phyloP scores from a whole-genome alignment of 371 early-diverging fungal species.

The Mortierella sp. region DNA sequence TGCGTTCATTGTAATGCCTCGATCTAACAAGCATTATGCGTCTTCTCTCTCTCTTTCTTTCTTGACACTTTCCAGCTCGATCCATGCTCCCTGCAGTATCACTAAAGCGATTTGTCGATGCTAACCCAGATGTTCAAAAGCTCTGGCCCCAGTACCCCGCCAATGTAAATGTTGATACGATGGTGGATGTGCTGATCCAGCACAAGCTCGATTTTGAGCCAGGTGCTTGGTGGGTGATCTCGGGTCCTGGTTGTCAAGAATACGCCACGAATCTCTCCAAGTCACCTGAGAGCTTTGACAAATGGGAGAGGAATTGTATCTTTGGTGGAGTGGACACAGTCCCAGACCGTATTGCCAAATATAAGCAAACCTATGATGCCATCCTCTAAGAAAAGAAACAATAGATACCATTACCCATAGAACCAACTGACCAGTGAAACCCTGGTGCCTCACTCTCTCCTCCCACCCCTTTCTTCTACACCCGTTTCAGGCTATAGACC shows the following conservation, averaged over 20 bases:
- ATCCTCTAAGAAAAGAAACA: not conserved
- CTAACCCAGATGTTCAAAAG: constrained; percentile 25
- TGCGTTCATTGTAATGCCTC: not conserved
- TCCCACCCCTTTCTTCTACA: too few relatives aligned
- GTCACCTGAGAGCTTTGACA: constrained; percentile 6
- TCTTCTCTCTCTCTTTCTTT: not conserved
- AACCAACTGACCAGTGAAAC: not conserved
- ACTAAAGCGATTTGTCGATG: constrained; percentile 24
- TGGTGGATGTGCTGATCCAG: constrained; percentile 43
- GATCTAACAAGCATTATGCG: not conserved
- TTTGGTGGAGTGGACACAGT: constrained; percentile 28
- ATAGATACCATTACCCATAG: not conserved
- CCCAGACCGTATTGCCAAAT: constrained; percentile 11
- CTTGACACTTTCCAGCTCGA: constrained; percentile 24
- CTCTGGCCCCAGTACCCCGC: constrained; percentile 23
- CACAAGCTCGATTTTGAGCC: constrained; percentile 41
- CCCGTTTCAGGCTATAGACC: too few relatives aligned
- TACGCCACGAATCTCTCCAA: constrained; percentile 14
- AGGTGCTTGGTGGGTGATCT: constrained; percentile 46
- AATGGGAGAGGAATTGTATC: constrained; percentile 34
- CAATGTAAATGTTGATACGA: constrained; percentile 1
- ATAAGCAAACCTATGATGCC: constrained; percentile 7
- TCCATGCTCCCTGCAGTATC: constrained; percentile 39
- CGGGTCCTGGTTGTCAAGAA: constrained; percentile 28
- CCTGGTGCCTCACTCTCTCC: too few relatives aligned